phyloP scores from a whole-genome alignment of 176 grass and related monocot genomes.

The Elaeis guineensis region DNA sequence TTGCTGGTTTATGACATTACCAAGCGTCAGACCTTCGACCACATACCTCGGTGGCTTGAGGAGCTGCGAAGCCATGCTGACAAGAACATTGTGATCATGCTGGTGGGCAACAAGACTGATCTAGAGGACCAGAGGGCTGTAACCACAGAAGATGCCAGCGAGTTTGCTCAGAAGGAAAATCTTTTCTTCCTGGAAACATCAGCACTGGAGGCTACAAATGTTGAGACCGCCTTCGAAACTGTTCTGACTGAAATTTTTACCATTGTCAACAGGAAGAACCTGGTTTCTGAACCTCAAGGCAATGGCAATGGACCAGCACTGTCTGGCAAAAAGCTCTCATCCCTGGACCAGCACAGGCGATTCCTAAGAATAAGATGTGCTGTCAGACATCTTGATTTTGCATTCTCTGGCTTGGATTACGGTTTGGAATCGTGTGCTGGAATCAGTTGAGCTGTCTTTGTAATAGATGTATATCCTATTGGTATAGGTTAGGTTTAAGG shows the following conservation, averaged over 20 bases:
- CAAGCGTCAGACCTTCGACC: slow-evolving; percentile 8
- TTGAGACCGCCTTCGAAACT: slow-evolving; percentile 7
- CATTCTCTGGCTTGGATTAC: no score
- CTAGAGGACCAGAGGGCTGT: slow-evolving; percentile 8
- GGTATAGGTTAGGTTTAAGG: background rate
- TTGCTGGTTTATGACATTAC: slow-evolving; percentile 14
- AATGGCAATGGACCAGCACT: background rate
- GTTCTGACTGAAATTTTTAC: slow-evolving; percentile 6
- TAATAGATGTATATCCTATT: background rate
- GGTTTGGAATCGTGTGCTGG: background rate
- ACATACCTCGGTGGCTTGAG: slow-evolving; percentile 12
- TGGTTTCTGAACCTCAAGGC: background rate
- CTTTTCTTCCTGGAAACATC: slow-evolving; percentile 17
- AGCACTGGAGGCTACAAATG: slow-evolving; percentile 5
- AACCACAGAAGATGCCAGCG: slow-evolving; percentile 1
- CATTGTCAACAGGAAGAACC: slow-evolving; percentile 11
- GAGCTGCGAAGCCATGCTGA: slow-evolving; percentile 10
- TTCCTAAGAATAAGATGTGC: slow-evolving; percentile 12
- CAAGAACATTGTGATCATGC: slow-evolving; percentile 16
- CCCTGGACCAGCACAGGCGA: slow-evolving; percentile 9
- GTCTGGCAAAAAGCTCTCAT: slow-evolving; percentile 3
- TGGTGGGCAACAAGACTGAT: slow-evolving; percentile 19
- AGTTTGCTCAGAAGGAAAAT: slow-evolving; percentile 15
- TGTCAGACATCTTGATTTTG: background rate
- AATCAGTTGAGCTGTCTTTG: background rate